Conservation (phyloP, 108 stramenopile species). For the Cylindrotheca fusiformis region DNA sequence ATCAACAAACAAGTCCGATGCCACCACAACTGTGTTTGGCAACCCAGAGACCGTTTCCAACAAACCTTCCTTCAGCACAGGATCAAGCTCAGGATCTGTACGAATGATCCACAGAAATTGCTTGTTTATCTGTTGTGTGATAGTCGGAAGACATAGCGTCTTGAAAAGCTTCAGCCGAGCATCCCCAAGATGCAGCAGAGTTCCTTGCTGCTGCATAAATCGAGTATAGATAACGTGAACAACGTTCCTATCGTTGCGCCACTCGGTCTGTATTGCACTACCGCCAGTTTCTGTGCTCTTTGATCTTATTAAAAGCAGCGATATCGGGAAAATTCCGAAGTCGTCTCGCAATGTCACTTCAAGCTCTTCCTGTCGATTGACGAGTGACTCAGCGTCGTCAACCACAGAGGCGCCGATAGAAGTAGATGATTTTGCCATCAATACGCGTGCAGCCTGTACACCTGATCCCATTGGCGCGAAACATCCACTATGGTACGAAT, state of each 20-base stretch:
- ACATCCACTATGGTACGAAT: not conserved
- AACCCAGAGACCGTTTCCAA: conserved; percentile 17
- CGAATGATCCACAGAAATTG: conserved; percentile 57
- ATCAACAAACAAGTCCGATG: conserved; percentile 19
- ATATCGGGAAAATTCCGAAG: not conserved
- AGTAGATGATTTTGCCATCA: not conserved
- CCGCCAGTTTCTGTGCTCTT: not conserved
- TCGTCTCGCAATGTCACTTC: too few species aligned
- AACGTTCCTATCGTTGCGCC: not conserved
- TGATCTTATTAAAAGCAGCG: not conserved
- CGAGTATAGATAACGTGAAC: not conserved
- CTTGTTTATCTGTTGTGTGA: conserved; percentile 33
- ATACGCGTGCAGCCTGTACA: not conserved
- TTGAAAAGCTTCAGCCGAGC: conserved; percentile 46
- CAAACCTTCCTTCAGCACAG: conserved; percentile 16
- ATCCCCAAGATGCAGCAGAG: conserved; percentile 32
- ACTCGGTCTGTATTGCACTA: not conserved
- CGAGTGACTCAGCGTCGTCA: not conserved
- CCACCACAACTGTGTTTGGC: conserved; percentile 26
- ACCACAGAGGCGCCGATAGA: not conserved
- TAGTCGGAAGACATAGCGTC: conserved; percentile 42
- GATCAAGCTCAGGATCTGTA: conserved; percentile 40
- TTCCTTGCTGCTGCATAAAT: conserved; percentile 57
- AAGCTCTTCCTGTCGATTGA: too few species aligned
- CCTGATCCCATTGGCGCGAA: not conserved